A percentile compares a stretch with the other conserved stretches of the same genome.
phyloP scores from a whole-genome alignment of 495 filamentous ascomycete genomes.

The Hyaloscypha hepaticicola region DNA sequence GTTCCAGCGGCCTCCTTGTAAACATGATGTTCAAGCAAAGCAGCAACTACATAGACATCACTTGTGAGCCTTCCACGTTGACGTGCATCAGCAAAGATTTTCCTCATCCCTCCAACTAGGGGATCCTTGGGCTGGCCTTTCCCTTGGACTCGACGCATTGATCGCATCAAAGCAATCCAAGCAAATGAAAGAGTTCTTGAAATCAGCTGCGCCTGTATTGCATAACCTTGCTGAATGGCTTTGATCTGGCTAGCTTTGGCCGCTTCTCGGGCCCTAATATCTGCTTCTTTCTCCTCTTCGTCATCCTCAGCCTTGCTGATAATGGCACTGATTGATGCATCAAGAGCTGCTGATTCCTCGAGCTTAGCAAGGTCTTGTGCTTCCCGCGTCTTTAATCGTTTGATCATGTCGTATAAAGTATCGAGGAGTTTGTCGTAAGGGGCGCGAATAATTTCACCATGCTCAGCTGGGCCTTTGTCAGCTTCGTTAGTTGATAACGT shows the following conservation, averaged over 20 bases:
- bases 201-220: conserved; percentile 67
- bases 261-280: conserved; percentile 52
- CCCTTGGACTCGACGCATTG: conserved; percentile 91
- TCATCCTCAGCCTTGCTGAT: conserved; percentile 59
- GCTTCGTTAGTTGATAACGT: conserved; percentile 66
- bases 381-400: conserved; percentile 71
- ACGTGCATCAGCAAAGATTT: conserved; percentile 84
- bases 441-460: conserved; percentile 72
- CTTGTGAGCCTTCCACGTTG: conserved; percentile 81
- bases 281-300: conserved; percentile 56
- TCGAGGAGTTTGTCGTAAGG: conserved; percentile 83
- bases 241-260: conserved; percentile 65
- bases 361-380: conserved; percentile 66
- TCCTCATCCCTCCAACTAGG: conserved; percentile 67
- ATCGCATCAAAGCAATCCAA: conserved; percentile 92
- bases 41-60: conserved; percentile 90
- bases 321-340: conserved; percentile 39
- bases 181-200: conserved; percentile 80
- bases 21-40: conserved; percentile 89
- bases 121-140: conserved; percentile 64
- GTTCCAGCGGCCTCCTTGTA: conserved; percentile 90
- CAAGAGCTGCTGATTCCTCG: conserved; percentile 52
- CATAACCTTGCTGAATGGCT: conserved; percentile 66
- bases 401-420: conserved; percentile 76
- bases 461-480: conserved; percentile 64